Base-by-base conservation (phyloP, 2,329 filamentous ascomycete species). In the Tricladium varicosporioides region DNA sequence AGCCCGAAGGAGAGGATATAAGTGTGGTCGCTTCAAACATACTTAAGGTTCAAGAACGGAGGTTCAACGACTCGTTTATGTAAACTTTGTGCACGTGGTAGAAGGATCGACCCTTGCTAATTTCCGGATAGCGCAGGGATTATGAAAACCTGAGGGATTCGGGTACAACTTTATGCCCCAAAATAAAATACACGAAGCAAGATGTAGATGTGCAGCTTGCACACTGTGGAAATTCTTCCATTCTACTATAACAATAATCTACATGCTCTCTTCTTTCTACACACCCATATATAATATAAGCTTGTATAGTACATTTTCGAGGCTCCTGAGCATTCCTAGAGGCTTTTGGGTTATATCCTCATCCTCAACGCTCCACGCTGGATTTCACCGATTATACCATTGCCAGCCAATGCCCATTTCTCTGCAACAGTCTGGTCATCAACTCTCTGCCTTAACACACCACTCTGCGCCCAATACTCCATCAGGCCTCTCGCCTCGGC, bases 401-500 rank as follows among this genome's bases (percentile, higher is more conserved):
- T 85, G 27, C 91, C 91, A 46, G 86, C 84, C 65, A 96, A 71
- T 51, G 85, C 86, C 91, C 92, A 95, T 75, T 90, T 89, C 79
- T 94, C 89, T 22, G 81, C 79, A 36, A 96, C 87, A 61, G 82
- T 78, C 60, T 76, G 77, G 68, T 92, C 85, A 65, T 88, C 86
- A 45, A 96, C 79, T 48, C 78, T 79, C 60, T 83, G 78, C 61
- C 89, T 82, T 68, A 95, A 70, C 71, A 96, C 78, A 13, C 92
- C 92, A 72, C 90, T 94, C 31, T 83, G 85, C 8, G 90, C 91
- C 79, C 92, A 97, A 76, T 97, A 97, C 76, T 96, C 91, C 84
- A 97, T 86, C 63, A 95, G 78, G 0, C 85, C 80, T 56, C 87
- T 82, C 7, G 89, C 85, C 75, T 97, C 92, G 1, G 80, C 75